phyloP scores from a whole-genome alignment of 169 alveolate genomes.

The Eimeria nieschulzi region DNA sequence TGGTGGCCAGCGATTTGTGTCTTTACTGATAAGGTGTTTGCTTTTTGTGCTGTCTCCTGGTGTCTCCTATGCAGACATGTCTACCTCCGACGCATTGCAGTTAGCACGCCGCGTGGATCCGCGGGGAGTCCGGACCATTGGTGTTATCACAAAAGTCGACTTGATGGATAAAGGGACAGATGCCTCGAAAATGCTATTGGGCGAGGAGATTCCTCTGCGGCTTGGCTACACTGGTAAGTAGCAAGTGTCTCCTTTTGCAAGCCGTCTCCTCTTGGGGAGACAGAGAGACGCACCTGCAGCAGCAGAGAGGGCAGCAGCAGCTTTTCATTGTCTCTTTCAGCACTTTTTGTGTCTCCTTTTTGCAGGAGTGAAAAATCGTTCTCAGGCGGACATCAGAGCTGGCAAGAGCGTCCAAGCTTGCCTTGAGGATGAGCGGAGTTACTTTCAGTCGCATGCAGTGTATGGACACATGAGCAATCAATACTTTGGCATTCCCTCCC shows the following conservation, averaged over 20 bases:
- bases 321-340: neutral
- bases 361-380: slow-evolving; percentile 91
- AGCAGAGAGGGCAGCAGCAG: neutral
- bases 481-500: slow-evolving; percentile 95
- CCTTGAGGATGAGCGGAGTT: slow-evolving; percentile 89
- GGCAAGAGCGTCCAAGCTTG: slow-evolving; percentile 87
- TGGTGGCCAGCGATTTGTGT: too few species aligned
- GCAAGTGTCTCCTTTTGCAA: neutral
- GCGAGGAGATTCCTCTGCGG: slow-evolving; percentile 95
- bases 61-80: slow-evolving; percentile 88
- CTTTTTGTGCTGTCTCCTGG: neutral
- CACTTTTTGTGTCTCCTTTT: slow-evolving; percentile 19
- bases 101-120: slow-evolving; percentile 97
- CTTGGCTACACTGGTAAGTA: slow-evolving; percentile 95
- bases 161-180: slow-evolving; percentile 99
- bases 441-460: slow-evolving; percentile 93
- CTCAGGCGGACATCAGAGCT: slow-evolving; percentile 89
- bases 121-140: slow-evolving; percentile 95
- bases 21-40: too few species aligned
- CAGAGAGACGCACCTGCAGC: too few species aligned
- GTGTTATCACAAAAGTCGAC: slow-evolving; percentile 94
- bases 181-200: slow-evolving; percentile 95
- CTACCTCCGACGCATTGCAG: slow-evolving; percentile 97
- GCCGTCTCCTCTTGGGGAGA: too few species aligned
- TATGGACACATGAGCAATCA: slow-evolving; percentile 93